Base-by-base conservation (phyloP, 1,284 basidiomycete species). In the Stygiomarasmius scandens region DNA sequence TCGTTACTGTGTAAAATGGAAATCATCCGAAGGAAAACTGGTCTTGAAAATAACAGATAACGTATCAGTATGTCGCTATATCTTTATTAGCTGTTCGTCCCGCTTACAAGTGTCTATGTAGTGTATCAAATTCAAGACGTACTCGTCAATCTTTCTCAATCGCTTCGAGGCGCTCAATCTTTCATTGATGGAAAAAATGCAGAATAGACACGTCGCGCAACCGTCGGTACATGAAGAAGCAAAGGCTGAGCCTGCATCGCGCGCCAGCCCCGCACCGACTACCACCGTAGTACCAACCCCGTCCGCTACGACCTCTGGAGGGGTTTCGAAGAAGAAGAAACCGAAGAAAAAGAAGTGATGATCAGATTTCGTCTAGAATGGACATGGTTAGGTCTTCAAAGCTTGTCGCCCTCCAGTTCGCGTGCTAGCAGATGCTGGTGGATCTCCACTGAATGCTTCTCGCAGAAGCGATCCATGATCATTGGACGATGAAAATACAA, bases 81-180 rank as follows among this genome's bases (percentile, higher is more conserved):
- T 50, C 20, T 34, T 44, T 20, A 10, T 54, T 57, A 20, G 16
- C 9, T 34, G 23, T 19, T 43, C 5, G 14, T 25, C n/a, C 19
- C 20, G 14, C 32, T 49, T 32, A 3, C 14, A 16, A 43, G 23
- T 23, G 6, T 48, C 41, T 19, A 27, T 25, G 20, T 46, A 96
- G 95, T 95, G 93, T 71, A 79, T 97, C 68, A 96, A 95, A 74
- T 98, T 95, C 81, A 93, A 95, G 72, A 96, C 95, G 1, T 87
- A 89, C 65, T 96, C 93, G 1, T 92, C 92, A 47, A 89, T 96
- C 69, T 95, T 94, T 74, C 85, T 98, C 63, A 96, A 96, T 77
- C 89, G 95, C 63, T 96, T 98, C 74, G 95, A 98, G 73, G 81
- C 89, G 3, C 82, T 98, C 63, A 97, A 95, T 70, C 82, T 90